Conservation (phyloP, 805 yeast genomes). For the Candida dendrica region DNA sequence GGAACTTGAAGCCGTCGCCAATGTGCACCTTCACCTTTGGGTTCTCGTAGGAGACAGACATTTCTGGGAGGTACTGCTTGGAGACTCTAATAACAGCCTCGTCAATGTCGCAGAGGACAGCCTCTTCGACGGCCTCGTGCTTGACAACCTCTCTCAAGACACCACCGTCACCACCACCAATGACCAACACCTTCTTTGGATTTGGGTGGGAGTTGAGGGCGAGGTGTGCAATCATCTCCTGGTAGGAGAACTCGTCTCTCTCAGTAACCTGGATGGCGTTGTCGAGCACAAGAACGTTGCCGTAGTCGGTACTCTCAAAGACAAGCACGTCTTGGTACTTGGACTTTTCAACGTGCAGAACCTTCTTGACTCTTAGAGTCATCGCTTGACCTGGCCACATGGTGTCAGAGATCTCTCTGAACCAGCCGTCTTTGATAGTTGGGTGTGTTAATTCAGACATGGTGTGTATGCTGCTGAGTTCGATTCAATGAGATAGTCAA, state of each 20-base stretch:
- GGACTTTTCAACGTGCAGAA: slow-evolving; percentile 78
- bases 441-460: slow-evolving; percentile 35
- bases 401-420: slow-evolving; percentile 88
- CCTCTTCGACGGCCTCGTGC: slow-evolving; percentile 81
- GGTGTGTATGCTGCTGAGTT: background rate
- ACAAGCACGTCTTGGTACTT: slow-evolving; percentile 90
- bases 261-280: slow-evolving; percentile 95
- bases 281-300: slow-evolving; percentile 91
- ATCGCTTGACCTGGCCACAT: slow-evolving; percentile 99
- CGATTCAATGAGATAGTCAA: background rate
- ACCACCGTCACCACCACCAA: slow-evolving; percentile 99
- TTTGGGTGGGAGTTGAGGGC: slow-evolving; percentile 90
- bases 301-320: slow-evolving; percentile 88
- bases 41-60: slow-evolving; percentile 78
- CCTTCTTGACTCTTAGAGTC: slow-evolving; percentile 81
- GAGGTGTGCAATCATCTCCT: slow-evolving; percentile 95
- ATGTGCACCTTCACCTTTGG: slow-evolving; percentile 87
- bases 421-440: slow-evolving; percentile 78
- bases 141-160: slow-evolving; percentile 91
- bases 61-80: slow-evolving; percentile 79
- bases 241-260: slow-evolving; percentile 95
- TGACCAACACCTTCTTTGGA: slow-evolving; percentile 88
- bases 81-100: slow-evolving; percentile 86
- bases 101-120: slow-evolving; percentile 90
- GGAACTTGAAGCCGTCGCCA: slow-evolving; percentile 97